Evolutionary conservation across 768 basidiomycete species (phyloP), one percentile per base, ranked within the genome.

Genomic region (Sutorius australiensis): DNA sequence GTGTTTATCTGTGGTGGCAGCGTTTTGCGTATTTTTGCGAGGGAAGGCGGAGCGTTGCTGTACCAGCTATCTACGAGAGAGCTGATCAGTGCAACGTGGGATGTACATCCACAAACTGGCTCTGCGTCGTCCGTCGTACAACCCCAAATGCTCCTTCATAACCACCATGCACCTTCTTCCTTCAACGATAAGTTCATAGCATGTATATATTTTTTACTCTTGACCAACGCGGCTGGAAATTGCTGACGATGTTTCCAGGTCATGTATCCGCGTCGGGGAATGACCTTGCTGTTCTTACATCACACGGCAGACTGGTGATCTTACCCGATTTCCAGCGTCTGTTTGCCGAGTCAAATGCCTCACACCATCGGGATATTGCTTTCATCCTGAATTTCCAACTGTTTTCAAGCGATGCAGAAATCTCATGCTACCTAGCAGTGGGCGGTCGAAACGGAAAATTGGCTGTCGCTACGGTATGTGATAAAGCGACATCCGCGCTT

Each of bases 1-100:
- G 78, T 81, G 0, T 82, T 90, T 58, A 66, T 91, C 27, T 86
- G 83, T 44, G 80, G 80, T 6, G 61, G 62, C 1, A 56, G 60
- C 17, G 66, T 72, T 9, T 61, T 90, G 33, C 75, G 82, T 9
- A 72, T 85, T 9, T 88, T 82, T 55, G 75, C 76, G 27, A 75
- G 84, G 24, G 63, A 66, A 17, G 73, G 72, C 1, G 80, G 79
- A 16, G 62, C 64, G 3, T 61, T 74, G 42, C 72, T 81, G 6
- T 62, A 83, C 42, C 72, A 77, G 31, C 55, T 82, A 5, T 64
- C 75, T 5, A 70, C 75, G 3, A 61, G 64, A n/a, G 61, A 69
- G 12, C 41, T 65, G 28, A 62, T 68, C 19, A 75, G 70, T 50
- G 73, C 71, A 10, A 51, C 58, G 0, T 76, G 74, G 69, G 60